These are phyloP conservation scores for Helicostylum pulchrum DNA, from an alignment of 192 early-diverging fungal species.

Conservation along the genomic window DNA sequence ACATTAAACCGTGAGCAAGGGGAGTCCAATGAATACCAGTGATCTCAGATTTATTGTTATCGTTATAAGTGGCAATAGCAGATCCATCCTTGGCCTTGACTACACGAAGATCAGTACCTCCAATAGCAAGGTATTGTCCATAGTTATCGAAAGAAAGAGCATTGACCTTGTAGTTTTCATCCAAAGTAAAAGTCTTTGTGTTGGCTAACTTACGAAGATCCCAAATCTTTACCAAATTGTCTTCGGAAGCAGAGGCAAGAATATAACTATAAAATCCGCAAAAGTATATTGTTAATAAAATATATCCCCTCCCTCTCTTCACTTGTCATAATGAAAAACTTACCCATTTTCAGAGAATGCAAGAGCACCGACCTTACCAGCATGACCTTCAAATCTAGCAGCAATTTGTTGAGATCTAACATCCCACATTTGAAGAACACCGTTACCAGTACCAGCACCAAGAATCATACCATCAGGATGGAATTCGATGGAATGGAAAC, in stretches of 20 bases:
- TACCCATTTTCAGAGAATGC: conserved; percentile 89
- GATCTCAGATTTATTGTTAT: conserved; percentile 47
- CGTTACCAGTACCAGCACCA: conserved; percentile 71
- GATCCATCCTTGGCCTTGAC: conserved; percentile 71
- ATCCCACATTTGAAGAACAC: conserved; percentile 80
- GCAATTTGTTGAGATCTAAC: conserved; percentile 66
- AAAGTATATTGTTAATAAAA: not conserved
- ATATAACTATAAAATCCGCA: conserved; percentile 55
- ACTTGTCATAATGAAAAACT: not conserved
- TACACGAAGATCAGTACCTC: conserved; percentile 54
- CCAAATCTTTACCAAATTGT: conserved; percentile 82
- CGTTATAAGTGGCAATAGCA: conserved; percentile 44
- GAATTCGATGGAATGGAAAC: conserved; percentile 66
- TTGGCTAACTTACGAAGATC: conserved; percentile 86
- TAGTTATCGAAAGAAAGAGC: conserved; percentile 77
- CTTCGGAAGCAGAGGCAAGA: conserved; percentile 73
- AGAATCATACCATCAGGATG: conserved; percentile 93
- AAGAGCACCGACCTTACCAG: conserved; percentile 65
- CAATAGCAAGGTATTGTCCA: conserved; percentile 82
- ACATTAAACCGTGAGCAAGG: conserved; percentile 52
- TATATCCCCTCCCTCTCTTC: not conserved
- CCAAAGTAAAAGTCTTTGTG: conserved; percentile 63
- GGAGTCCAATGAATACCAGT: conserved; percentile 56
- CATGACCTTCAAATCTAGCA: conserved; percentile 61
- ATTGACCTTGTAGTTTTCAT: conserved; percentile 51